Percentiles rank a stretch among this genome's conserved stretches.
These are phyloP conservation scores for Mycena epipterygia DNA, from an alignment of 768 basidiomycete species.

Conservation along the genomic window DNA sequence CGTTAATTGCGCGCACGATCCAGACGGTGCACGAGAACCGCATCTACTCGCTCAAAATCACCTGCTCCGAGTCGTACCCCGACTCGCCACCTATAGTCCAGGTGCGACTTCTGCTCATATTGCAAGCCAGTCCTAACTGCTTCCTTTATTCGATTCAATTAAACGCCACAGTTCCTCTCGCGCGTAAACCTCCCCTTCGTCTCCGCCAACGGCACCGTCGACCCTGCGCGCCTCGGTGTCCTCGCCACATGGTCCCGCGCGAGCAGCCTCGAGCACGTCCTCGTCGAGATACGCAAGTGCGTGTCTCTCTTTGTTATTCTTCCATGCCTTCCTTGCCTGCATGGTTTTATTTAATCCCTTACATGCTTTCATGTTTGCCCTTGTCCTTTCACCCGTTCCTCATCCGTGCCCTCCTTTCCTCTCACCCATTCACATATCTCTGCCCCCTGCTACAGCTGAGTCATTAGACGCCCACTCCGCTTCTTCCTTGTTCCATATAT, in stretches of 20 bases:
- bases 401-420: too few relatives aligned
- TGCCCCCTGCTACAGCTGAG: too few relatives aligned
- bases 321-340: too few relatives aligned
- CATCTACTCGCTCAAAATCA: constrained; percentile 95
- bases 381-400: too few relatives aligned
- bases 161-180: constrained; percentile 70
- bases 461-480: too few relatives aligned
- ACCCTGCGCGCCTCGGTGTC: constrained; percentile 77
- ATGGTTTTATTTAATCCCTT: not conserved
- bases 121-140: not conserved
- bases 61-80: constrained; percentile 83
- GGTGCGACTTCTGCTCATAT: not conserved
- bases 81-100: constrained; percentile 84
- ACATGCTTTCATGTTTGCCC: not conserved
- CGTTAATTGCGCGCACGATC: not conserved
- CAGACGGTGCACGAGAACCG: constrained; percentile 99
- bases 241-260: constrained; percentile 82
- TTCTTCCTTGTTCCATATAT: too few relatives aligned
- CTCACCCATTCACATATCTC: too few relatives aligned
- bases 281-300: constrained; percentile 94
- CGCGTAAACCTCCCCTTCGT: constrained; percentile 97
- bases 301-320: constrained; percentile 43
- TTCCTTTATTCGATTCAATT: too few relatives aligned
- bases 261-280: constrained; percentile 86
- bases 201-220: constrained; percentile 83